Conservation (phyloP, 169 alveolate genomes). For the Plasmodium inui region DNA sequence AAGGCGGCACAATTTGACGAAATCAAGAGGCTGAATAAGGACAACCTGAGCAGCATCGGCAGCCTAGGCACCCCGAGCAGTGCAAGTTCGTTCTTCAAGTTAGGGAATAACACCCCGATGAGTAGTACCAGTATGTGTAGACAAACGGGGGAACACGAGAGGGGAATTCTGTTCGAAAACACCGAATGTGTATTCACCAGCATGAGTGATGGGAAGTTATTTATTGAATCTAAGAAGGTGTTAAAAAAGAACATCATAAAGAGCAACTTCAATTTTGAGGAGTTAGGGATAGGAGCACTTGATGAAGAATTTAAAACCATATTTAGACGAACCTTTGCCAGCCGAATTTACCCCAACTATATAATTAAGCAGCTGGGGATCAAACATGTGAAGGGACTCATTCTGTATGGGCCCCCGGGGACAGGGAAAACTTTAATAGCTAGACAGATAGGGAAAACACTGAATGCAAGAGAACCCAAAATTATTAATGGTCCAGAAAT, state of each 20-base stretch:
- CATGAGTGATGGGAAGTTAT: slow-evolving; percentile 76
- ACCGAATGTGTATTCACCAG: slow-evolving; percentile 71
- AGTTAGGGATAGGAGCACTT: slow-evolving; percentile 93
- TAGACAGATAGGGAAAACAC: slow-evolving; percentile 96
- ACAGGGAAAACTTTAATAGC: slow-evolving; percentile 99
- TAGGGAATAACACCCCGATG: slow-evolving; percentile 1
- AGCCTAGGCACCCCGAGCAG: background rate
- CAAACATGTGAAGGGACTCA: slow-evolving; percentile 95
- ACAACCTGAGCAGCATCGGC: background rate
- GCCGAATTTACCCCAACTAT: slow-evolving; percentile 98
- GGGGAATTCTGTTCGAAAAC: slow-evolving; percentile 61
- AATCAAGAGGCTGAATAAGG: slow-evolving; percentile 21
- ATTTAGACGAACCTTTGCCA: slow-evolving; percentile 99
- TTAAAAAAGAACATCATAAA: slow-evolving; percentile 82
- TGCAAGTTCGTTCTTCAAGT: slow-evolving; percentile 23
- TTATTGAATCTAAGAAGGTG: slow-evolving; percentile 75
- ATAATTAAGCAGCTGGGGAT: slow-evolving; percentile 97
- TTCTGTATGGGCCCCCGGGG: slow-evolving; percentile 99
- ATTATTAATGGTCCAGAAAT: slow-evolving; percentile 93
- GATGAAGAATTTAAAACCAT: slow-evolving; percentile 96
- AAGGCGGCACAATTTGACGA: slow-evolving; percentile 68
- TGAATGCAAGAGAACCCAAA: slow-evolving; percentile 96
- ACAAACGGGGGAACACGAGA: background rate
- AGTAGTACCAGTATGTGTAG: background rate
- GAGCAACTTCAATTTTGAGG: slow-evolving; percentile 92